Evolutionary conservation across 2,329 filamentous ascomycete genomes (phyloP), one percentile per base, ranked within the genome.

Genomic region (Periglandula ipomoeae): DNA sequence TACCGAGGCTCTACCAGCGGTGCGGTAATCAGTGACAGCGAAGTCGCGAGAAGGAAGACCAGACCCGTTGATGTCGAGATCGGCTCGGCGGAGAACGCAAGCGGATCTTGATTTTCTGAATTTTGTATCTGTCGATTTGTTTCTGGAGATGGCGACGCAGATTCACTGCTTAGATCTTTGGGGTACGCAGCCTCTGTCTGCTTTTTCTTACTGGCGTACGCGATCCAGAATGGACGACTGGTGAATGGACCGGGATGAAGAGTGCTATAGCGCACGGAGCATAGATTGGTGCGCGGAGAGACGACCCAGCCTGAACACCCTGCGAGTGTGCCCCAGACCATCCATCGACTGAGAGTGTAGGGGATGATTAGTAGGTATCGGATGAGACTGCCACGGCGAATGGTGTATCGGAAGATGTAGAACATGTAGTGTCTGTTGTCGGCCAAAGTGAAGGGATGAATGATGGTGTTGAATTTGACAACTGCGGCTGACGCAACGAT

Each of bases 391-490:
- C 87, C 78, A 5, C 75, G 75, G 2, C 85, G 77, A 34, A 97
- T 83, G 5, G 85, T 83, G 59, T 89, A 81, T 1, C 89, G 83
- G 72, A 98, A 98, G 52, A 95, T 73, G 69, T 98, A 98, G 66
- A 98, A 98, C 64, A 95, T 85, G 70, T 95, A 98, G 65, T 98
- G 93, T 2, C 93, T 77, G 65, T 98, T 98, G 66, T 98, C 93
- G 30, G 93, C 93, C 1, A 97, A 77, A 0, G 90, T 95, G 63
- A 97, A 98, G 0, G 93, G 91, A 61, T 98, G 93, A 39, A 97
- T 79, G 53, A 95, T 85, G 30, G 93, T 98, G 73, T 96, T 97
- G 74, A 79, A 85, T 53, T 80, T 78, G 22, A 96, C 81, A 19
- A 81, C 64, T 11, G 62, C 56, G 2, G 70, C 41, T 0, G 74